Evolutionary conservation across 2,329 filamentous ascomycete genomes (phyloP), one percentile per base, ranked within the genome.

Genomic region (Fusarium graminum): DNA sequence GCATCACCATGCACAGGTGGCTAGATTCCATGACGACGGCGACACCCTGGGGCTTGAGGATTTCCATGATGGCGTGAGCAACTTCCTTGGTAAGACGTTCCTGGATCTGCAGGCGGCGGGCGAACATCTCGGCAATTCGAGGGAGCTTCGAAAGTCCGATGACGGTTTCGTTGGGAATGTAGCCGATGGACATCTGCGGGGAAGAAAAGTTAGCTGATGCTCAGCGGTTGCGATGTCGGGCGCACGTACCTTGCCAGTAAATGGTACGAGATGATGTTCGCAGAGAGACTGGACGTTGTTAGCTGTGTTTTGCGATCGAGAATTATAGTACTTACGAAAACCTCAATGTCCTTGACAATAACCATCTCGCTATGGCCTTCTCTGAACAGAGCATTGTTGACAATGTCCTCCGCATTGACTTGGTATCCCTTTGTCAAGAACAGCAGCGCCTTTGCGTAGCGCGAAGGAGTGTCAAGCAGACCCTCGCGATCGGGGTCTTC

Each of bases 1-100:
- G 88, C 94, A 97, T 98, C 16, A 97, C 93, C 94, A 98, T 99
- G 83, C 95, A 99, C 44, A 98, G 83, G 80, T 99, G 95, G 74
- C 89, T 94, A 14, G 92, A 96, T 76, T 99, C 95, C 90, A 99
- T 97, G 60, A 99, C 94, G 4, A 99, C 95, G 19, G 92, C 94
- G 3, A 99, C 94, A 44, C 95, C 95, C 75, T 96, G 93, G 3
- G 95, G 95, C 77, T 96, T 91, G 45, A 99, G 85, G 13, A 98
- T 90, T 74, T 98, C 94, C 76, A 93, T 93, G 65, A 99, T 90
- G 16, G 95, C 94, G 65, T 97, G 88, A 19, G 95, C 95, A 14
- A 99, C 94, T 78, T 99, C 94, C 78, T 96, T 97, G 25, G 95
- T 99, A 32, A 99, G 85, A 32, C 95, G 90, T 78, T 99, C 95